phyloP scores from a whole-genome alignment of 2,329 filamentous ascomycete genomes.

The Nemania sp. region DNA sequence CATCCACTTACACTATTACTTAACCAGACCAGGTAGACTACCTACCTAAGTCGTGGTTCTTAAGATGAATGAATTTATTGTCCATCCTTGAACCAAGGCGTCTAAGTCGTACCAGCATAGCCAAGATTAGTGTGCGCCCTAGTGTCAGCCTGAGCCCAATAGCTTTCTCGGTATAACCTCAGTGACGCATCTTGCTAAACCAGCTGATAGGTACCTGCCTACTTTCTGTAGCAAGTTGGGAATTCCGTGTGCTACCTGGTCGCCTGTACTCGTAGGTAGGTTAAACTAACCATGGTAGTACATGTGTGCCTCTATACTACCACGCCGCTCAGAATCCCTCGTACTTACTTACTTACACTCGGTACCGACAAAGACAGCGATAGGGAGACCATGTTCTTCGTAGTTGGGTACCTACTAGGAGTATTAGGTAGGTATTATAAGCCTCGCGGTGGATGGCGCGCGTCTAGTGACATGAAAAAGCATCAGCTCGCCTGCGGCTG shows the following conservation, averaged over 20 bases:
- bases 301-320: no score
- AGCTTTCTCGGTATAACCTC: not conserved
- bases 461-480: not conserved
- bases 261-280: no score
- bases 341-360: no score
- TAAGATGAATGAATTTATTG: not conserved
- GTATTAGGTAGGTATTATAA: constrained; percentile 1
- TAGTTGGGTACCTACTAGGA: not conserved
- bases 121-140: constrained; percentile 7
- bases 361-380: no score
- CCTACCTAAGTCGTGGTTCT: not conserved
- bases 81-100: not conserved
- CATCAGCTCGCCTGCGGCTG: constrained; percentile 16
- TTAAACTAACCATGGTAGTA: no score
- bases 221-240: no score
- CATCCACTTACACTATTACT: no score
- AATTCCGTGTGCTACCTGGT: no score
- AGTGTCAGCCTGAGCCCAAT: constrained; percentile 1
- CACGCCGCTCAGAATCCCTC: no score
- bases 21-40: no score
- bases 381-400: not conserved
- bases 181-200: no score
- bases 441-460: constrained; percentile 9
- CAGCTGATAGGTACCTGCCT: no score
- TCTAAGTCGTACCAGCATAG: not conserved